phyloP scores from a whole-genome alignment of 371 early-diverging fungal species.

The Rhizopus sp. region DNA sequence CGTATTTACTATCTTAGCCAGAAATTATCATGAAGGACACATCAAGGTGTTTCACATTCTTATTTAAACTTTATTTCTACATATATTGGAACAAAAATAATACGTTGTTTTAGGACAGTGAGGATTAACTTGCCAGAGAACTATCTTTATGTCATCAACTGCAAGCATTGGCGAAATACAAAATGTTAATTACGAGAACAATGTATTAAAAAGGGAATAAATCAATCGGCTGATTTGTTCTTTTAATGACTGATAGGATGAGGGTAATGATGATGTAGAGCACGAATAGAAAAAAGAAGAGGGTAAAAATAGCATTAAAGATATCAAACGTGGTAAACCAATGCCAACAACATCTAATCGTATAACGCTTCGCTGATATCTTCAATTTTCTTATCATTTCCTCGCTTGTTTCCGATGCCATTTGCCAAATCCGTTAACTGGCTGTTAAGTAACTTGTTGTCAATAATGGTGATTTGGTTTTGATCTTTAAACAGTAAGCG shows the following conservation, averaged over 20 bases:
- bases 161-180: constrained; percentile 4
- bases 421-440: constrained; percentile 8
- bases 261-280: constrained; percentile 9
- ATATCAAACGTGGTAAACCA: constrained; percentile 9
- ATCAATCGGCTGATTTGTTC: constrained; percentile 7
- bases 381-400: constrained; percentile 8
- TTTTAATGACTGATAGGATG: constrained; percentile 8
- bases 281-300: constrained; percentile 5
- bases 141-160: constrained; percentile 5
- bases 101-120: constrained; percentile 7
- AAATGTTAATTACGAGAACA: constrained; percentile 7
- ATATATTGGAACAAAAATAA: constrained; percentile 7
- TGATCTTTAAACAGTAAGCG: constrained; percentile 6
- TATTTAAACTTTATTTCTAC: constrained; percentile 8
- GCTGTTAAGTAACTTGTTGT: constrained; percentile 8
- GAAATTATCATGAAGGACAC: constrained; percentile 4
- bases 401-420: constrained; percentile 7
- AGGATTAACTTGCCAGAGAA: constrained; percentile 7
- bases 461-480: constrained; percentile 9
- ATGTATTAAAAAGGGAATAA: constrained; percentile 5
- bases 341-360: constrained; percentile 9
- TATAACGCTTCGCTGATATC: constrained; percentile 5
- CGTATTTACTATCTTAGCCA: constrained; percentile 3
- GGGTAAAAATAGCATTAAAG: constrained; percentile 8
- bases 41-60: constrained; percentile 8